Evolutionary conservation across 768 basidiomycete species (phyloP).

Genomic region (Lanmaoa pseudosensibilis): DNA sequence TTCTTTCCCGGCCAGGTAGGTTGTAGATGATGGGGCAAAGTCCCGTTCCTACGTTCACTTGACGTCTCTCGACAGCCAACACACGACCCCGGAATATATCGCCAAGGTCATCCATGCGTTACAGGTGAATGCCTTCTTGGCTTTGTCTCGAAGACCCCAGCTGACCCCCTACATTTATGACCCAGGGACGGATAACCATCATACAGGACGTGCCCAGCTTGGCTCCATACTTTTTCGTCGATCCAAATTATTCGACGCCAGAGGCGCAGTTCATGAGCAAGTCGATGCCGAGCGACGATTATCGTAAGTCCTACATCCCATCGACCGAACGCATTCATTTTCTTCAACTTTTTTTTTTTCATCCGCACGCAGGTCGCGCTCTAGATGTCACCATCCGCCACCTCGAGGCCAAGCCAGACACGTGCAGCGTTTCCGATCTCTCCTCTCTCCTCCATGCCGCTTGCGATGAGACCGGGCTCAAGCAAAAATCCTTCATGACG

Average conservation of each 20-base stretch:
- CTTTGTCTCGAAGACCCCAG: not conserved
- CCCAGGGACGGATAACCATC: slow-evolving; percentile 69
- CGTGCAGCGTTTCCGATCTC: slow-evolving; percentile 25
- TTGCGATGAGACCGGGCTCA: slow-evolving; percentile 39
- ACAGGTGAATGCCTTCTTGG: slow-evolving; percentile 42
- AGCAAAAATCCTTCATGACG: slow-evolving; percentile 63
- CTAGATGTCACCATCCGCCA: slow-evolving; percentile 5
- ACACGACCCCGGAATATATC: slow-evolving; percentile 58
- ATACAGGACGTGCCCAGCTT: slow-evolving; percentile 67
- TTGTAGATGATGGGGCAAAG: not conserved
- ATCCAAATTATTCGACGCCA: slow-evolving; percentile 56
- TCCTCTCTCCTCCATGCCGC: slow-evolving; percentile 44
- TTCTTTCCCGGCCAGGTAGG: slow-evolving; percentile 59
- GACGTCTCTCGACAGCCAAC: slow-evolving; percentile 34
- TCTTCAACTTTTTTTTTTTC: not conserved
- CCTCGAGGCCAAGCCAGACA: slow-evolving; percentile 3
- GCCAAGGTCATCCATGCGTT: slow-evolving; percentile 60
- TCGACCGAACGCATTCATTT: not conserved
- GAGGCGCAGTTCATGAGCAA: slow-evolving; percentile 57
- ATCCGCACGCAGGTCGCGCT: slow-evolving; percentile 2
- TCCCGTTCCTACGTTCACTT: not conserved
- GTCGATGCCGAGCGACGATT: slow-evolving; percentile 41
- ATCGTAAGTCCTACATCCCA: slow-evolving; percentile 38
- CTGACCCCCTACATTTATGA: not conserved
- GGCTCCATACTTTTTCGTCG: slow-evolving; percentile 77